Evolutionary conservation across 352 stramenopile species (phyloP).

Genomic region (Aphanomyces invadans): DNA sequence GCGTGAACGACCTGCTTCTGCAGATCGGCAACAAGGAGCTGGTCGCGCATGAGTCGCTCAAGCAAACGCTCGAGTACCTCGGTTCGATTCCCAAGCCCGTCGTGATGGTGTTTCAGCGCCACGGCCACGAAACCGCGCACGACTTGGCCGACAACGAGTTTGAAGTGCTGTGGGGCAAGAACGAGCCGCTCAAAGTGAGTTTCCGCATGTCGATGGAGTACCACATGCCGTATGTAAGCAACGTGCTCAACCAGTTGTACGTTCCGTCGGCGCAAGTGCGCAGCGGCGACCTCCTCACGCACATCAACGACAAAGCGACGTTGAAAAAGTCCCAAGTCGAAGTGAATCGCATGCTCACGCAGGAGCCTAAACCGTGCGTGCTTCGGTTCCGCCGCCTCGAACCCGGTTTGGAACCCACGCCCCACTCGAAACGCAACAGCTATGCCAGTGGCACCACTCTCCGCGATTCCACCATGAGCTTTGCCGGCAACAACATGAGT

Average conservation of each 20-base stretch:
- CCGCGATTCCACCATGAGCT: background rate
- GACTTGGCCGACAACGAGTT: constrained; percentile 77
- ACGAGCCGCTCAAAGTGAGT: constrained; percentile 69
- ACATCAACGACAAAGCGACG: constrained; percentile 19
- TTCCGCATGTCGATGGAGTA: constrained; percentile 58
- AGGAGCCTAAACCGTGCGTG: constrained; percentile 22
- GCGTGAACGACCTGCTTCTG: constrained; percentile 16
- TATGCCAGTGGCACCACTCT: too few relatives aligned
- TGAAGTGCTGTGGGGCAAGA: constrained; percentile 79
- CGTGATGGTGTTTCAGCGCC: constrained; percentile 60
- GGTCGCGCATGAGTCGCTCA: background rate
- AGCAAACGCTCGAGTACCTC: constrained; percentile 32
- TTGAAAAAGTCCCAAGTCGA: constrained; percentile 13
- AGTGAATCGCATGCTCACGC: constrained; percentile 16
- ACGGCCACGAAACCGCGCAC: constrained; percentile 29
- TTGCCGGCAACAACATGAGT: background rate
- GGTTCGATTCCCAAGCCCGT: constrained; percentile 81
- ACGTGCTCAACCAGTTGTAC: background rate
- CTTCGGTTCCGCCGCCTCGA: constrained; percentile 15
- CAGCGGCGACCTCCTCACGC: constrained; percentile 22
- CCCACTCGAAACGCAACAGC: background rate
- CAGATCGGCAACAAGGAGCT: constrained; percentile 2
- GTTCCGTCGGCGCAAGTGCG: background rate
- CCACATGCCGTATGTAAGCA: constrained; percentile 21
- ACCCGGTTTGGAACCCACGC: background rate